Base-by-base conservation (phyloP, 352 stramenopile genomes). In the Pythium aphanidermatum region DNA sequence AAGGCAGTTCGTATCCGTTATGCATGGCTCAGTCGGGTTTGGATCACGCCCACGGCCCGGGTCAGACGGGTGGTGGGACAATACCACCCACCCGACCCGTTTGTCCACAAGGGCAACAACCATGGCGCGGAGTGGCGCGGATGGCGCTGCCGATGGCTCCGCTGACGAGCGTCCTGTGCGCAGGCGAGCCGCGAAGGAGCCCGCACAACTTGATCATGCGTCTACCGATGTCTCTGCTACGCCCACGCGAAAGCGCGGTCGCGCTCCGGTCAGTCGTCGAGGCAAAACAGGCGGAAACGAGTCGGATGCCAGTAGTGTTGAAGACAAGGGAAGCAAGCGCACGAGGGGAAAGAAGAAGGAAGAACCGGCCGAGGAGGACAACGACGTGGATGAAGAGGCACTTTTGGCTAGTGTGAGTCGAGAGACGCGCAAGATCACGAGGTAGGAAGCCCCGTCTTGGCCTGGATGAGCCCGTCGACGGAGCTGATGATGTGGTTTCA, bases 361-460 rank as follows among this genome's bases (percentile, higher is more conserved):
- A 13, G 30, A 43, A 4, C 23, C 30, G 27, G 43, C 31, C 1
- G 33, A 58, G 5, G 56, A 63, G 2, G 63, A 73, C 6, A 48
- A 58, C 4, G 63, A 73, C 26, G 54, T 23, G 1, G 60, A 62
- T 10, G 51, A 52, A 20, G 53, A 79, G 6, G 66, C 68, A 28
- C 46, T 82, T 46, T 51, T 76, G 37, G 65, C 67, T 8, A 55
- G 62, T 21, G 61, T 86, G 41, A 65, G 46, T 24, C 51, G 46
- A n/a, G 72, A 82, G 46, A 62, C 62, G 10, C 69, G 69, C 35
- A 68, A 68, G 8, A 34, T 66, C 32, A 54, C 58, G 36, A 45
- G 28, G 55, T 66, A 49, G 14, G 46, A 38, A n/a, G n/a, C n/a
- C n/a, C n/a, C n/a, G n/a, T n/a, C n/a, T n/a, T n/a, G n/a, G n/a